Conservation (phyloP, 805 yeast genomes). For the Maudiozyma barnettii region DNA sequence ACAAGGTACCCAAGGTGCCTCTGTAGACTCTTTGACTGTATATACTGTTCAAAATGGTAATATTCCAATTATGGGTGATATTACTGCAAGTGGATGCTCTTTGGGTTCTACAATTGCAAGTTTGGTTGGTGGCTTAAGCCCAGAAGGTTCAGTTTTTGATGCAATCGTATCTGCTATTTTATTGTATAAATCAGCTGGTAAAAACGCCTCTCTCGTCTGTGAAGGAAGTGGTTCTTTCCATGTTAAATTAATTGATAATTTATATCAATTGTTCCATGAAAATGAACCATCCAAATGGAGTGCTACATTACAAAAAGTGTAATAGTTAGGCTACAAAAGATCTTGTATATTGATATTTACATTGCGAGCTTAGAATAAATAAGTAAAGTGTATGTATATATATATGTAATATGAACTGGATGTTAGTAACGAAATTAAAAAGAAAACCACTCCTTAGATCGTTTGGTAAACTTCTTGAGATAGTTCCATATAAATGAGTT, state of each 20-base stretch:
- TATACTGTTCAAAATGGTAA: slow-evolving; percentile 44
- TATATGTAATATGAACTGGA: neutral
- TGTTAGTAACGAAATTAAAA: no score
- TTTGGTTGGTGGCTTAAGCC: slow-evolving; percentile 38
- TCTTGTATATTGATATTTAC: neutral
- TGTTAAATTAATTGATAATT: slow-evolving; percentile 23
- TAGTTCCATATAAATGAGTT: no score
- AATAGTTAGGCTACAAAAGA: neutral
- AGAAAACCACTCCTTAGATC: no score
- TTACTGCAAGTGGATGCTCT: slow-evolving; percentile 82
- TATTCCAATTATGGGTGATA: slow-evolving; percentile 47
- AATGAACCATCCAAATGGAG: slow-evolving; percentile 23
- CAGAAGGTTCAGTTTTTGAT: slow-evolving; percentile 27
- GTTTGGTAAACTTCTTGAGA: no score
- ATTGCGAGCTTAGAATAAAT: neutral
- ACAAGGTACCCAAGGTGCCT: slow-evolving; percentile 9
- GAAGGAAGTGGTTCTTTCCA: slow-evolving; percentile 32
- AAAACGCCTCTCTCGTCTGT: slow-evolving; percentile 35
- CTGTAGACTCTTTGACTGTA: slow-evolving; percentile 20
- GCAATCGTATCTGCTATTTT: slow-evolving; percentile 48
- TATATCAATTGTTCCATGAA: slow-evolving; percentile 18
- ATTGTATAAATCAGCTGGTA: slow-evolving; percentile 55
- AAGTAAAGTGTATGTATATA: neutral
- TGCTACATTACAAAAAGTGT: slow-evolving; percentile 6
- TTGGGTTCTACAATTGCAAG: slow-evolving; percentile 65